Conservation (phyloP, 176 grass and related monocot species). For the Hordeum vulgare region DNA sequence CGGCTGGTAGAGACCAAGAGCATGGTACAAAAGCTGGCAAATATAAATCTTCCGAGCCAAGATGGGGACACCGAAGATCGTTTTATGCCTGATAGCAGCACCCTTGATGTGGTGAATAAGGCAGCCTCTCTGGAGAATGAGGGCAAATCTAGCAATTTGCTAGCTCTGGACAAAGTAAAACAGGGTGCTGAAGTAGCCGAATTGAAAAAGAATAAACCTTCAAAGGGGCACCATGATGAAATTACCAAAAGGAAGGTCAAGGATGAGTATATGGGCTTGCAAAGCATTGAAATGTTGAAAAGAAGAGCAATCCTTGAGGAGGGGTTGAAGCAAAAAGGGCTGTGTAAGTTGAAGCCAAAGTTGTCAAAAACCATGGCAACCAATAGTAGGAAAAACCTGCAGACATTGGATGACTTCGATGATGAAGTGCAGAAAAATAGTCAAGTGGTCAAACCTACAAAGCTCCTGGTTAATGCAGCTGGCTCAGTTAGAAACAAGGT, state of each 20-base stretch:
- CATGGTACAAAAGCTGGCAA: constrained; percentile 55
- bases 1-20: constrained; percentile 85
- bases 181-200: constrained; percentile 31
- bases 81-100: neutral
- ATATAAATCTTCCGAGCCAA: constrained; percentile 9
- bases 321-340: constrained; percentile 81
- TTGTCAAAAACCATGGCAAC: constrained; percentile 31
- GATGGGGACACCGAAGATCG: neutral
- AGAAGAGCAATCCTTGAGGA: constrained; percentile 80
- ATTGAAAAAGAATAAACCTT: constrained; percentile 15
- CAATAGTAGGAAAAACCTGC: constrained; percentile 48
- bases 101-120: neutral
- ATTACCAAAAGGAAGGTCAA: constrained; percentile 33
- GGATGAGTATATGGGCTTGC: constrained; percentile 45
- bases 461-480: constrained; percentile 28
- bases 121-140: constrained; percentile 17
- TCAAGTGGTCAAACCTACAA: constrained; percentile 34
- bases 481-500: constrained; percentile 75
- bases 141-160: neutral
- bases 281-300: constrained; percentile 90
- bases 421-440: constrained; percentile 63
- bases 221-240: constrained; percentile 25
- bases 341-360: constrained; percentile 58
- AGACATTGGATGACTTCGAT: constrained; percentile 67
- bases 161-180: constrained; percentile 16